Evolutionary conservation across 2,329 filamentous ascomycete species (phyloP).

Genomic region (Penicillium olsonii): DNA sequence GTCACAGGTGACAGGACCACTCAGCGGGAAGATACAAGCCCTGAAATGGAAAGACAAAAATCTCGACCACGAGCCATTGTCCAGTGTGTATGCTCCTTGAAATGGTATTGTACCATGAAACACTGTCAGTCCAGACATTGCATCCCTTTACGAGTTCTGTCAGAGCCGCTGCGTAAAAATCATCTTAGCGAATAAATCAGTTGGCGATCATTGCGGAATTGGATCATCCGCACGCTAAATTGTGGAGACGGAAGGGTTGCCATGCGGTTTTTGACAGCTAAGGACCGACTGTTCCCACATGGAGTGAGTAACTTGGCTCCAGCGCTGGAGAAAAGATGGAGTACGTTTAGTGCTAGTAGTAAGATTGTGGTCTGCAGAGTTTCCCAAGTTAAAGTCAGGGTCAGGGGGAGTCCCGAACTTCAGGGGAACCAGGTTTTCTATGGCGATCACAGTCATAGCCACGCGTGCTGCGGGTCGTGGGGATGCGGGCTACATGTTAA

Average conservation of each 20-base stretch:
- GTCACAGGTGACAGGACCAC: too few species aligned
- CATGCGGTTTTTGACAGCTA: conserved; percentile 5
- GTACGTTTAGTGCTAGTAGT: too few species aligned
- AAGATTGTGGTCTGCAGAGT: neutral
- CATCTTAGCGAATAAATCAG: neutral
- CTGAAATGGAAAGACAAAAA: too few species aligned
- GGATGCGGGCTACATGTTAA: neutral
- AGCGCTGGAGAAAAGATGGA: neutral
- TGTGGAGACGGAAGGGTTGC: conserved; percentile 2
- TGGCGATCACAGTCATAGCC: neutral
- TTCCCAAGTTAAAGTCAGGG: neutral
- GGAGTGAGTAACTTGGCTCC: neutral
- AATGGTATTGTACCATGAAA: too few species aligned
- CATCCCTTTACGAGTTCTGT: neutral
- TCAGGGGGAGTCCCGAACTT: neutral
- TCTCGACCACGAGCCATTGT: too few species aligned
- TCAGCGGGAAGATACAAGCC: too few species aligned
- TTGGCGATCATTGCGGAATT: conserved; percentile 5
- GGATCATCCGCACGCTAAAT: conserved; percentile 1
- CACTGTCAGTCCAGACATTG: neutral
- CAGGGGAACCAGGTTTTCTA: conserved; percentile 1
- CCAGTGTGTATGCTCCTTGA: too few species aligned
- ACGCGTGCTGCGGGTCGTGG: neutral
- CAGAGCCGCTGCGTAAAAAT: neutral
- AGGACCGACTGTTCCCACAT: neutral